Conservation (phyloP, 768 basidiomycete genomes). For the Termitomyces sp. region DNA sequence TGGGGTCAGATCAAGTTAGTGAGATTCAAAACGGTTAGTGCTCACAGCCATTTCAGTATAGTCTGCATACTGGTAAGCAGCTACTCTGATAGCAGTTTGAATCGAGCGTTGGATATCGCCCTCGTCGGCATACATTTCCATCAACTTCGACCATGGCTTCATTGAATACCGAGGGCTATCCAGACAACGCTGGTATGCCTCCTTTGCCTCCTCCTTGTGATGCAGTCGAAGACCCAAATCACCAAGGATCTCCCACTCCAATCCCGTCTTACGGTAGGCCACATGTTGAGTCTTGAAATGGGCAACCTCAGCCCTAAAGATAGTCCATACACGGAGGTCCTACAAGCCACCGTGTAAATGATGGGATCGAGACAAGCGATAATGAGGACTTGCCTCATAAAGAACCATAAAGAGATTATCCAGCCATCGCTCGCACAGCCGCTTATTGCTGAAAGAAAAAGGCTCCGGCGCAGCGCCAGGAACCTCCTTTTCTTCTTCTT, state of each 20-base stretch:
- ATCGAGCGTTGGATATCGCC: constrained; percentile 88
- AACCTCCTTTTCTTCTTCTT: constrained; percentile 33
- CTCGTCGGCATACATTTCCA: constrained; percentile 97
- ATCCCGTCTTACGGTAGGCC: constrained; percentile 93
- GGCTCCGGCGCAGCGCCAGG: constrained; percentile 45
- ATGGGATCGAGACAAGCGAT: neutral
- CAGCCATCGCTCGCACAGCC: constrained; percentile 95
- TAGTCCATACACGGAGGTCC: constrained; percentile 98
- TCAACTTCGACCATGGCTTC: constrained; percentile 90
- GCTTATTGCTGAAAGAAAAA: constrained; percentile 94
- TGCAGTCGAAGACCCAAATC: constrained; percentile 91
- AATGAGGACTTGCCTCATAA: constrained; percentile 65
- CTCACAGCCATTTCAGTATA: constrained; percentile 86
- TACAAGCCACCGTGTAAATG: constrained; percentile 23
- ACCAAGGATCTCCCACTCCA: constrained; percentile 98
- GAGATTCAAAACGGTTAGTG: constrained; percentile 13
- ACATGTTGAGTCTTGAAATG: constrained; percentile 99
- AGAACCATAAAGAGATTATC: constrained; percentile 98
- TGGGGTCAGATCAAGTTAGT: constrained; percentile 3
- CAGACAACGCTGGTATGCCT: constrained; percentile 93
- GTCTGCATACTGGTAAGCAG: constrained; percentile 88
- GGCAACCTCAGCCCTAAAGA: constrained; percentile 96
- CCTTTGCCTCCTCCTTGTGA: constrained; percentile 98
- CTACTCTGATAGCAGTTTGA: constrained; percentile 89
- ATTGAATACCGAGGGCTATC: constrained; percentile 82